Percentiles rank a stretch among this genome's conserved stretches.
Conservation (phyloP, 352 stramenopile genomes). For the Pythium vanterpoolii region DNA sequence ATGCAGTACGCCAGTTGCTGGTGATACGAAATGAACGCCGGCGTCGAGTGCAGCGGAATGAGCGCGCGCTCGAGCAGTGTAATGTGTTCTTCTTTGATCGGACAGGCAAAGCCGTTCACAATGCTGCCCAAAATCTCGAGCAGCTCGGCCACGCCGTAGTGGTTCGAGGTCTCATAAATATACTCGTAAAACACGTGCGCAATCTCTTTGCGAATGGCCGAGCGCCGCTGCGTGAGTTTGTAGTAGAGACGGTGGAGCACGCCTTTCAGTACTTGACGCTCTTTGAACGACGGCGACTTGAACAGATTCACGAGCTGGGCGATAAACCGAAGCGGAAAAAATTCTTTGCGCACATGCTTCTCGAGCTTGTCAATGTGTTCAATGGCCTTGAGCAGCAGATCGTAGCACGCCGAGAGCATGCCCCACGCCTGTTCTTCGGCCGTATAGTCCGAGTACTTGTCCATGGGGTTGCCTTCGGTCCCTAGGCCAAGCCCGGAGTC, state of each 20-base stretch:
- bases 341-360: slow-evolving; percentile 84
- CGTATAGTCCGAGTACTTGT: slow-evolving; percentile 85
- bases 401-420: slow-evolving; percentile 75
- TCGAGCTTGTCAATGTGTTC: slow-evolving; percentile 89
- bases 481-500: slow-evolving; percentile 26
- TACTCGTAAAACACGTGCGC: slow-evolving; percentile 88
- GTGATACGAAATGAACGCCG: slow-evolving; percentile 85
- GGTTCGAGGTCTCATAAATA: slow-evolving; percentile 90
- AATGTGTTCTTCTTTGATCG: slow-evolving; percentile 89
- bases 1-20: slow-evolving; percentile 89
- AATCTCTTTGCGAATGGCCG: slow-evolving; percentile 86
- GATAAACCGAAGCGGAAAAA: slow-evolving; percentile 80
- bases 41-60: slow-evolving; percentile 82
- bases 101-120: slow-evolving; percentile 87
- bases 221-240: slow-evolving; percentile 87
- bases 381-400: slow-evolving; percentile 80
- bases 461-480: slow-evolving; percentile 64
- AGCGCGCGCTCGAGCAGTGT: slow-evolving; percentile 77
- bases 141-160: slow-evolving; percentile 86
- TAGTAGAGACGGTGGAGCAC: slow-evolving; percentile 88
- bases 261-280: slow-evolving; percentile 82
- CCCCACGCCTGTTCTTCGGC: slow-evolving; percentile 81
- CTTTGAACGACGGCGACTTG: slow-evolving; percentile 85
- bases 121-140: slow-evolving; percentile 88
- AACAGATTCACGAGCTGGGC: slow-evolving; percentile 80